Conservation (phyloP, 106 monocot species). For the Phalaenopsis aphrodite region DNA sequence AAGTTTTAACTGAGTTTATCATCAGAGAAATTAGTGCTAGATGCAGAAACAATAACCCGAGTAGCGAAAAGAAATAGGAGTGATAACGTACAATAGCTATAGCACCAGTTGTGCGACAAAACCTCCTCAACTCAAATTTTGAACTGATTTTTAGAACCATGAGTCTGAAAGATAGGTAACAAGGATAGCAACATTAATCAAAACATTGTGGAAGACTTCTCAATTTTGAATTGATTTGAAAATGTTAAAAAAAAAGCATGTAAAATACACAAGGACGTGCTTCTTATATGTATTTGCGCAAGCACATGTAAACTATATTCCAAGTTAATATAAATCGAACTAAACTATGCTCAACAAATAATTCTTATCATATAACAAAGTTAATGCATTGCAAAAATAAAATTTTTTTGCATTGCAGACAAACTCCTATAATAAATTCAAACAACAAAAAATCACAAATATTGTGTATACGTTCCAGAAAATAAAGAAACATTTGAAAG, state of each 20-base stretch:
- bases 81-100: constrained; percentile 67
- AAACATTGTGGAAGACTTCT: neutral
- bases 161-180: constrained; percentile 37
- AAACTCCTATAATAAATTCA: neutral
- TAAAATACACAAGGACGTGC: neutral
- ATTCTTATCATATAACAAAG: neutral
- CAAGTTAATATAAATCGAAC: neutral
- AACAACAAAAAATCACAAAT: neutral
- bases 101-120: constrained; percentile 95
- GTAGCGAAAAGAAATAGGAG: neutral
- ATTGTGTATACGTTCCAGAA: too few relatives aligned
- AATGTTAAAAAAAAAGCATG: neutral
- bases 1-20: constrained; percentile 65
- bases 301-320: neutral
- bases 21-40: neutral
- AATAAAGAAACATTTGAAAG: neutral
- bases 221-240: neutral
- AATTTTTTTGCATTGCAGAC: neutral
- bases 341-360: neutral
- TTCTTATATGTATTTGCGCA: neutral
- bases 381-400: neutral
- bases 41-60: neutral
- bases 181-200: constrained; percentile 5
- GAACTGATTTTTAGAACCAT: constrained; percentile 97
- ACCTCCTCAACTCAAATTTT: constrained; percentile 86